Percentiles rank a stretch among this genome's conserved stretches.
Conservation (phyloP, 441 rosid species). For the Euphorbia corollata region DNA sequence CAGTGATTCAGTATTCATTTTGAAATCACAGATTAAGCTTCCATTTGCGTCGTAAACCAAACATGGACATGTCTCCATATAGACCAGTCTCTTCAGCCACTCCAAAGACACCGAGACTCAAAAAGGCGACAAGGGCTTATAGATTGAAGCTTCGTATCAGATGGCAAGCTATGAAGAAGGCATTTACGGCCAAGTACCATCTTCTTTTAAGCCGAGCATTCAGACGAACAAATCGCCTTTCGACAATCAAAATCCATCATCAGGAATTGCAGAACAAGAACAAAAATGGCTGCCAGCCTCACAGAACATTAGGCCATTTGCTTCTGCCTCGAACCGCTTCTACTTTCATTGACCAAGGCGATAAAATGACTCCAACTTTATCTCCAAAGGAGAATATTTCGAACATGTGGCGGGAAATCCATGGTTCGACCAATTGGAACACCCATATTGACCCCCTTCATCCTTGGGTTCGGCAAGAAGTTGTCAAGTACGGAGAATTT, state of each 20-base stretch:
- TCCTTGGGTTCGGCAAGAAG: slow-evolving; percentile 49
- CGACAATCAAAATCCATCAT: slow-evolving; percentile 15
- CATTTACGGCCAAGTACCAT: slow-evolving; percentile 15
- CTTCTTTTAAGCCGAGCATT: slow-evolving; percentile 19
- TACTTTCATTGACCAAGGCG: slow-evolving; percentile 38
- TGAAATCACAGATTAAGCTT: no score
- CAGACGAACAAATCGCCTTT: slow-evolving; percentile 23
- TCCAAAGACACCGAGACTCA: slow-evolving; percentile 24
- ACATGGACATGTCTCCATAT: slow-evolving; percentile 34
- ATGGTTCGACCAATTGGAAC: slow-evolving; percentile 44
- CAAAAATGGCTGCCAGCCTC: slow-evolving; percentile 21
- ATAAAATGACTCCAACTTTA: slow-evolving; percentile 43
- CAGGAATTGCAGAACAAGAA: slow-evolving; percentile 8
- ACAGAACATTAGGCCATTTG: slow-evolving; percentile 32
- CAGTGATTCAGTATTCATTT: no score
- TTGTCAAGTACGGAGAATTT: slow-evolving; percentile 61
- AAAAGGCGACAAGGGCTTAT: slow-evolving; percentile 31
- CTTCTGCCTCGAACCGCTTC: slow-evolving; percentile 39
- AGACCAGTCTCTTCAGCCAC: slow-evolving; percentile 17
- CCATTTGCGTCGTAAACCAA: neutral
- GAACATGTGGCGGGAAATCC: slow-evolving; percentile 44
- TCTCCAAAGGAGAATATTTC: slow-evolving; percentile 57
- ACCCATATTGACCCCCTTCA: slow-evolving; percentile 49
- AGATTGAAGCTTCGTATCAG: slow-evolving; percentile 34
- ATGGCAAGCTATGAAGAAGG: slow-evolving; percentile 34